A percentile compares a stretch with the other conserved stretches of the same genome.
These are phyloP conservation scores for Plectranthus barbatus DNA, from an alignment of 257 asterid genomes.

Conservation along the genomic window DNA sequence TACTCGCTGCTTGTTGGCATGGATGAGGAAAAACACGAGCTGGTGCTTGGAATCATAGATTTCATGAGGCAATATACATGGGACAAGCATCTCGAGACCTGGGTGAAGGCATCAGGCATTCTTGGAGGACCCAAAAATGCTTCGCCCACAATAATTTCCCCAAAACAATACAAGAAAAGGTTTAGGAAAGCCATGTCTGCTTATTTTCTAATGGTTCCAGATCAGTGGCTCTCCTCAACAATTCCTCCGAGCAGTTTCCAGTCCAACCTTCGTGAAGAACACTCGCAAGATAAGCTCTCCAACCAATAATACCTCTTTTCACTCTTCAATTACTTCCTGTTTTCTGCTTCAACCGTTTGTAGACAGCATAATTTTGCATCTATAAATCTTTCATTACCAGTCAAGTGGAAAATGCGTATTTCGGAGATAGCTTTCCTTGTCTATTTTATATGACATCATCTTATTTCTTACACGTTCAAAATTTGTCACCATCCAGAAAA, in stretches of 20 bases:
- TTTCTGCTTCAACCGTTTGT: neutral
- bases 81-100: conserved; percentile 86
- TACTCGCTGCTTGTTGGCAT: conserved; percentile 73
- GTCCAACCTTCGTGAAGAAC: neutral
- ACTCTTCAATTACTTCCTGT: neutral
- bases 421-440: too few relatives aligned
- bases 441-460: neutral
- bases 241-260: conserved; percentile 18
- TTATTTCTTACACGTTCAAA: too few relatives aligned
- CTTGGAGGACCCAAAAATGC: conserved; percentile 66
- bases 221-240: conserved; percentile 53
- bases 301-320: neutral
- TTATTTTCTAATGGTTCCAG: conserved; percentile 77
- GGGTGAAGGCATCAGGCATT: conserved; percentile 84
- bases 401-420: conserved; percentile 16
- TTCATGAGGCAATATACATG: conserved; percentile 89
- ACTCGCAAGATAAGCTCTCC: conserved; percentile 1
- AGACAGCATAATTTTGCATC: conserved; percentile 1
- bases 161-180: conserved; percentile 62
- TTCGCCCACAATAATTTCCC: conserved; percentile 70
- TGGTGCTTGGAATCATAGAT: conserved; percentile 70
- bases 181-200: conserved; percentile 83
- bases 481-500: too few relatives aligned
- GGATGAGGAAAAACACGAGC: conserved; percentile 65
- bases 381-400: neutral